phyloP scores from a whole-genome alignment of 192 early-diverging fungal species.

The Rhizoclosmatium sp. region DNA sequence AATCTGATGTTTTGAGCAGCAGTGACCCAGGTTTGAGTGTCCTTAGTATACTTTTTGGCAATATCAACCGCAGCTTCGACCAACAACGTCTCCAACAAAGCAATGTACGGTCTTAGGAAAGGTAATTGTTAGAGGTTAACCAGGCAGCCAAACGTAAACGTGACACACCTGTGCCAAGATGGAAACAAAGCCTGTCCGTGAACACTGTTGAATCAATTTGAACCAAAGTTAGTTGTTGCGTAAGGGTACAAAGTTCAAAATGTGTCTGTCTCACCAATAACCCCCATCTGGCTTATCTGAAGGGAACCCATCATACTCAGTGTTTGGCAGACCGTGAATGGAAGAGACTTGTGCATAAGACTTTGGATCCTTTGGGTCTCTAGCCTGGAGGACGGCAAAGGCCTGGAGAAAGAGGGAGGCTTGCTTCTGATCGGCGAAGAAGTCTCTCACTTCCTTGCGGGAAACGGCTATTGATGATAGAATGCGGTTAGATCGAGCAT shows the following conservation, averaged over 20 bases:
- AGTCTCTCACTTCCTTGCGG: slow-evolving; percentile 7
- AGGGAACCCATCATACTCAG: slow-evolving; percentile 22
- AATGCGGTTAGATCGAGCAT: too few relatives aligned
- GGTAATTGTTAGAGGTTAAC: not conserved
- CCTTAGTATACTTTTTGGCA: slow-evolving; percentile 20
- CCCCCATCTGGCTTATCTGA: slow-evolving; percentile 17
- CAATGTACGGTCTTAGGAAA: slow-evolving; percentile 18
- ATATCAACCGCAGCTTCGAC: slow-evolving; percentile 16
- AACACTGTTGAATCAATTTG: slow-evolving; percentile 1
- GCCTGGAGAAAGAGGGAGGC: slow-evolving; percentile 25
- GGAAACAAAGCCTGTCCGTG: slow-evolving; percentile 20
- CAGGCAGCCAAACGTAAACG: not conserved
- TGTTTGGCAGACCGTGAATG: slow-evolving; percentile 25
- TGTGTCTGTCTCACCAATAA: slow-evolving; percentile 1
- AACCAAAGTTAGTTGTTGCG: not conserved
- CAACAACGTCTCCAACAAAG: slow-evolving; percentile 19
- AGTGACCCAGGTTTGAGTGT: slow-evolving; percentile 19
- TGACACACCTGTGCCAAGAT: slow-evolving; percentile 22
- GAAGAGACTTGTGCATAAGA: slow-evolving; percentile 25
- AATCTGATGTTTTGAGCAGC: slow-evolving; percentile 18
- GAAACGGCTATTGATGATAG: not conserved
- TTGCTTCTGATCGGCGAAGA: slow-evolving; percentile 16
- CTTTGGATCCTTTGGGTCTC: slow-evolving; percentile 26
- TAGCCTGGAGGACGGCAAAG: slow-evolving; percentile 21
- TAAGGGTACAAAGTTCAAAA: not conserved